These are phyloP conservation scores for Quercus phellos DNA, from an alignment of 331 rosid genomes.

Conservation along the genomic window DNA sequence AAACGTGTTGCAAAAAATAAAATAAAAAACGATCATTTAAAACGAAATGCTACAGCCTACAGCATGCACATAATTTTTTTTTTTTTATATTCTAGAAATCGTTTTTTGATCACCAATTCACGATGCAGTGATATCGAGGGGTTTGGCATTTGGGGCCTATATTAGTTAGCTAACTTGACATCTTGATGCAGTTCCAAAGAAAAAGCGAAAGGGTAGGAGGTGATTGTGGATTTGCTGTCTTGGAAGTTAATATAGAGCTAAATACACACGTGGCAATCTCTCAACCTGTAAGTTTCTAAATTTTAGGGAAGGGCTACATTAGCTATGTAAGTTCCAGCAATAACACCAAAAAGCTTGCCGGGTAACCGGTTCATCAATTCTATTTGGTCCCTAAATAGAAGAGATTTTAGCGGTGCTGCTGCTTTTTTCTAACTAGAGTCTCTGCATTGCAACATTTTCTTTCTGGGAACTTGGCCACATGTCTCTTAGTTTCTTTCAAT, in stretches of 20 bases:
- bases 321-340: background rate
- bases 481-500: background rate
- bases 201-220: background rate
- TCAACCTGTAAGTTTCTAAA: slow-evolving; percentile 16
- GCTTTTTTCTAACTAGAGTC: background rate
- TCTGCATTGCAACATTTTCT: background rate
- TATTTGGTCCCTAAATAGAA: background rate
- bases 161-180: background rate
- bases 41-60: background rate
- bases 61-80: background rate
- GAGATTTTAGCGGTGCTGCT: background rate
- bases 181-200: background rate
- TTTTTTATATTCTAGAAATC: background rate
- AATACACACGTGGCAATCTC: slow-evolving; percentile 17
- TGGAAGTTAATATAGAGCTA: background rate
- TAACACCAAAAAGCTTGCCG: background rate
- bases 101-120: background rate
- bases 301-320: background rate
- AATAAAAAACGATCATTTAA: background rate
- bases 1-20: background rate
- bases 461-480: background rate
- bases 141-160: background rate
- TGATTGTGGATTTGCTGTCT: background rate
- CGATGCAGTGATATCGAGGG: background rate
- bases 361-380: background rate